Evolutionary conservation across 2,329 filamentous ascomycete species (phyloP), one percentile per base, ranked within the genome.

Genomic region (Paecilomyces dactylethromorphus): DNA sequence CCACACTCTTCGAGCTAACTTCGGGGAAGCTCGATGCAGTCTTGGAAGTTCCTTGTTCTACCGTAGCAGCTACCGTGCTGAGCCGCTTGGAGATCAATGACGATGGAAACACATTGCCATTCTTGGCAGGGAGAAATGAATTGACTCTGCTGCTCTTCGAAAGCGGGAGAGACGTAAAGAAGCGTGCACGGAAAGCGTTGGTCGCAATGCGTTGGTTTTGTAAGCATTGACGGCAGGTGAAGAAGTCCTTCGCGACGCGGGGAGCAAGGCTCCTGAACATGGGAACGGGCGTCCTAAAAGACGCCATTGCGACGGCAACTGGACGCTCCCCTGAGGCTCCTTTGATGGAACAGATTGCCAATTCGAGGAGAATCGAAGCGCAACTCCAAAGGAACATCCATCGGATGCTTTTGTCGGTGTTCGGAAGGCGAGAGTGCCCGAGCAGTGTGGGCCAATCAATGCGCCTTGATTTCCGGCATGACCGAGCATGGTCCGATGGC

Each of bases 1-100:
- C 94, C 52, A 96, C 92, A 10, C 80, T 78, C 75, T 90, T 94
- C 59, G 87, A 85, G 64, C 84, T 91, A 10, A 84, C 84, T 66
- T 89, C 74, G 18, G 84, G 83, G 66, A 82, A 85, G 62, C 71
- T 68, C 6, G 74, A 73, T 59, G 72, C 74, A 8, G 65, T 59
- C 54, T 71, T 68, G 7, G 67, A 58, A 15, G 65, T 62, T 13
- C 60, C 66, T 32, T 69, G 62, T 52, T 65, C 65, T 1, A 66
- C 57, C 5, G 66, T 60, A 53, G 59, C 63, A 3, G 60, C 59
- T 1, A 68, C 59, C 1, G 61, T 61, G 10, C 57, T 59, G 11
- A 60, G 31, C 26, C n/a, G 35, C 53, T 52, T 52, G 24, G 50
- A 33, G 39, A 33, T 18, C 32, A 58, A 45, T 33, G 53, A 45